A percentile compares a stretch with the other conserved stretches of the same genome.
Evolutionary conservation across 2,329 filamentous ascomycete species (phyloP).

Genomic region (Phialophora verrucosa): DNA sequence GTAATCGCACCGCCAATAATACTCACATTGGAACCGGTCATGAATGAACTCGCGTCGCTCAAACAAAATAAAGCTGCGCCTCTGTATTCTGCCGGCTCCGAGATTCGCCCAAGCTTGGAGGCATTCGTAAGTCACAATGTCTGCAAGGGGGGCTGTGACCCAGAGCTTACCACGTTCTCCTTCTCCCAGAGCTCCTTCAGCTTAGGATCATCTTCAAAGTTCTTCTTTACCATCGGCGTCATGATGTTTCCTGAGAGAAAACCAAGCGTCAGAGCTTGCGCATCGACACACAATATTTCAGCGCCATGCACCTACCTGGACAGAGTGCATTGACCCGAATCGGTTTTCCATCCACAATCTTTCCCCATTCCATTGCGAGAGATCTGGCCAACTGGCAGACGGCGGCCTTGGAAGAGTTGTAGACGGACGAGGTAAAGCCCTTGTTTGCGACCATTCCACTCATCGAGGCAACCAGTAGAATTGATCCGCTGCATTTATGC

Average conservation of each 20-base stretch:
- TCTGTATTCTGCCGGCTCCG: conserved; percentile 71
- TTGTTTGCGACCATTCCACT: conserved; percentile 65
- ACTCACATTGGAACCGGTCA: conserved; percentile 54
- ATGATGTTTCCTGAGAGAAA: conserved; percentile 50
- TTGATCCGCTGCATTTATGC: conserved; percentile 63
- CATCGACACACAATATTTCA: not conserved
- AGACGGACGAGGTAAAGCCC: conserved; percentile 45
- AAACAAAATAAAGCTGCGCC: conserved; percentile 57
- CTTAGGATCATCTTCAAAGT: conserved; percentile 78
- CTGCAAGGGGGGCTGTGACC: not conserved
- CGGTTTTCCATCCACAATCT: conserved; percentile 43
- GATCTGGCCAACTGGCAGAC: conserved; percentile 51
- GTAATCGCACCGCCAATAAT: not conserved
- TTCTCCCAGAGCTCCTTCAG: conserved; percentile 50
- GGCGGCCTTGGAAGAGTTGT: conserved; percentile 54
- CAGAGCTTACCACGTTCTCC: conserved; percentile 54
- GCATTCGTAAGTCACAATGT: not conserved
- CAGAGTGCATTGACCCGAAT: conserved; percentile 62
- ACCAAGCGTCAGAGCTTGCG: not conserved
- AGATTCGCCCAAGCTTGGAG: conserved; percentile 59
- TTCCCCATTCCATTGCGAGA: conserved; percentile 53
- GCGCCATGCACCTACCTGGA: conserved; percentile 48
- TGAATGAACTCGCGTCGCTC: conserved; percentile 59
- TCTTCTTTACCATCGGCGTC: conserved; percentile 77
- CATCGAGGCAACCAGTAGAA: conserved; percentile 68